phyloP scores from a whole-genome alignment of 768 basidiomycete genomes.

The Suillus weaverae region DNA sequence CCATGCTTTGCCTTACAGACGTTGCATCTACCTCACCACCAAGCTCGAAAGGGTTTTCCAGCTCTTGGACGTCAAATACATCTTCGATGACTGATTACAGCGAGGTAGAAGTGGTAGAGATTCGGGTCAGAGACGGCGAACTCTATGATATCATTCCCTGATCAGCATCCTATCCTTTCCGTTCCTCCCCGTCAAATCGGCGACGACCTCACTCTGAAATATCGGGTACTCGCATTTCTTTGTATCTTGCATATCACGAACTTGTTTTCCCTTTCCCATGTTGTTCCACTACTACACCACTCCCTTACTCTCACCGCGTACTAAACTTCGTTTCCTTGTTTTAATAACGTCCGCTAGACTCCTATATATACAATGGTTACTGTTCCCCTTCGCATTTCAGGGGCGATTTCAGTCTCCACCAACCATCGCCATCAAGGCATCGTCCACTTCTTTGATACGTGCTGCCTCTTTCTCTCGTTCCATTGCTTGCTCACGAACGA shows the following conservation, averaged over 20 bases:
- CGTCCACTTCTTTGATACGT: conserved; percentile 61
- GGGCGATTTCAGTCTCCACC: conserved; percentile 19
- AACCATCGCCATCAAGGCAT: conserved; percentile 55
- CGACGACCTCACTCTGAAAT: neutral
- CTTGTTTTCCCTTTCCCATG: conserved; percentile 5
- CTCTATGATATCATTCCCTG: conserved; percentile 73
- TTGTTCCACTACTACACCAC: neutral
- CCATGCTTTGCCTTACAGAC: conserved; percentile 42
- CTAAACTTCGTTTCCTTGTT: conserved; percentile 2
- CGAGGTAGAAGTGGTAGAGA: conserved; percentile 87
- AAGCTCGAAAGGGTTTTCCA: conserved; percentile 63
- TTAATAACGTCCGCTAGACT: conserved; percentile 4
- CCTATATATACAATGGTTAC: neutral
- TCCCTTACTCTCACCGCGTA: conserved; percentile 6
- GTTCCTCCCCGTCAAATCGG: neutral
- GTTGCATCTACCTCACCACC: conserved; percentile 84
- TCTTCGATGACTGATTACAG: conserved; percentile 65
- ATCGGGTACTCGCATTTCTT: conserved; percentile 1
- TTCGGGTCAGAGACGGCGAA: conserved; percentile 78
- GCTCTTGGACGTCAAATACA: conserved; percentile 66
- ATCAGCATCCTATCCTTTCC: conserved; percentile 6
- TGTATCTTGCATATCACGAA: conserved; percentile 12
- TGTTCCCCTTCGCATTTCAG: conserved; percentile 9
- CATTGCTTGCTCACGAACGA: conserved; percentile 57
- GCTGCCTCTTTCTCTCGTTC: conserved; percentile 55